Evolutionary conservation across 345 rosid genomes (phyloP).

Genomic region (Eutrema japonicum): DNA sequence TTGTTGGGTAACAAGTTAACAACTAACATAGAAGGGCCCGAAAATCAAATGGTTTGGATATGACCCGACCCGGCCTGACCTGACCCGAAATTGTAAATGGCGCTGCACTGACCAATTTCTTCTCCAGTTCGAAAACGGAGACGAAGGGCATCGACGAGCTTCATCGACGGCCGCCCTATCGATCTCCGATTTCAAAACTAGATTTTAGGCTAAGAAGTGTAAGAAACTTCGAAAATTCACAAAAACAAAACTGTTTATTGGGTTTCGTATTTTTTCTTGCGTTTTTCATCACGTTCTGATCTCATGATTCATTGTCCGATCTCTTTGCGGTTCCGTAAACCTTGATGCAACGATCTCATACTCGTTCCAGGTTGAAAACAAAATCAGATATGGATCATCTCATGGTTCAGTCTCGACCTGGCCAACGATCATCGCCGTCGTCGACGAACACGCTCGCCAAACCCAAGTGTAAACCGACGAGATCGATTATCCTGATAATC

Average conservation of each 20-base stretch:
- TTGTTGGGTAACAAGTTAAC: background rate
- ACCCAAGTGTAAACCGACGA: slow-evolving; percentile 40
- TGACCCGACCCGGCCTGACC: slow-evolving; percentile 8
- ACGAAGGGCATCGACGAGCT: slow-evolving; percentile 27
- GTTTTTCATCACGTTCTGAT: slow-evolving; percentile 21
- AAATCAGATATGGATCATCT: slow-evolving; percentile 58
- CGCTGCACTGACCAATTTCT: slow-evolving; percentile 20
- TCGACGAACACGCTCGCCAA: slow-evolving; percentile 48
- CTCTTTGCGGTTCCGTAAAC: slow-evolving; percentile 25
- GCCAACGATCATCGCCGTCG: slow-evolving; percentile 41
- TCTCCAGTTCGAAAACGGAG: slow-evolving; percentile 35
- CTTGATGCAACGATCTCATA: slow-evolving; percentile 88
- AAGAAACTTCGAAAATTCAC: slow-evolving; percentile 4
- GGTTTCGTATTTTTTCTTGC: background rate
- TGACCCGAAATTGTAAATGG: slow-evolving; percentile 3
- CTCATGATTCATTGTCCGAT: slow-evolving; percentile 38
- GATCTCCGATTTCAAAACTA: slow-evolving; percentile 20
- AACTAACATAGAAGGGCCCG: background rate
- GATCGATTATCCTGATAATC: slow-evolving; percentile 36
- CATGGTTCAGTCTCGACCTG: slow-evolving; percentile 56
- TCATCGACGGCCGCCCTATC: slow-evolving; percentile 22
- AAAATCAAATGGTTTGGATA: background rate
- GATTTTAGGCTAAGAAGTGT: background rate
- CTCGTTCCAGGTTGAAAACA: slow-evolving; percentile 54
- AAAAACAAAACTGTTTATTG: background rate